Evolutionary conservation across 1,284 basidiomycete genomes (phyloP), one percentile per base, ranked within the genome.

Genomic region (Volvariella surrecta): DNA sequence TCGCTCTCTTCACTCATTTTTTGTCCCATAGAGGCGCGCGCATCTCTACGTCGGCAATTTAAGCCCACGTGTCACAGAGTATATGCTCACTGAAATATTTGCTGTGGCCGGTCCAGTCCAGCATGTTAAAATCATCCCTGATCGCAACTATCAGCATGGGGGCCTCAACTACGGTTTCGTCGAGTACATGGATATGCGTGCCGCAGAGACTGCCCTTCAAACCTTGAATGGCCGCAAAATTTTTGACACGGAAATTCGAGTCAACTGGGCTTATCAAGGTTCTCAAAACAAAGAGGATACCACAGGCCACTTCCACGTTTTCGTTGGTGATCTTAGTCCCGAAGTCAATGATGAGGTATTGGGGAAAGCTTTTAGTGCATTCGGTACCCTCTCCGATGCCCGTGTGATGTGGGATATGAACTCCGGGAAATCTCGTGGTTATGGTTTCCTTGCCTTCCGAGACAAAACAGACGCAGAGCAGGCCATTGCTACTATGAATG

Each of bases 391-490:
- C 63, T 93, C 89, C 46, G 95, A 99, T 63, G 95, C 94, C 39
- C 81, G 95, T 39, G 94, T 99, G 53, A 99, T 99, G 94, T 98
- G 95, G 92, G 95, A 99, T 63, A 94, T 96, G 89, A 95, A 94
- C 70, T 96, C 92, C 46, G 94, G 95, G 52, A 97, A 97, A 71
- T 95, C 89, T 59, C 82, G 89, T 55, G 89, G 92, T 34, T 96
- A 93, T 60, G 89, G 89, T 47, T 94, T 95, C 74, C 79, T 93
- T 50, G 89, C 89, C 9, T 91, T 93, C 74, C 80, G 92, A 53
- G 92, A 96, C 70, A 94, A 94, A 68, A 87, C 89, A 42, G 95
- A 99, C 58, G 96, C 96, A 21, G 94, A 98, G 62, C 90, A 95
- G 62, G 94, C 95, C 39, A 99, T 98, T 59, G 87, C 88, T 22